phyloP scores from a whole-genome alignment of 2,329 filamentous ascomycete genomes.

The Cylindrodendrum hubeiense region DNA sequence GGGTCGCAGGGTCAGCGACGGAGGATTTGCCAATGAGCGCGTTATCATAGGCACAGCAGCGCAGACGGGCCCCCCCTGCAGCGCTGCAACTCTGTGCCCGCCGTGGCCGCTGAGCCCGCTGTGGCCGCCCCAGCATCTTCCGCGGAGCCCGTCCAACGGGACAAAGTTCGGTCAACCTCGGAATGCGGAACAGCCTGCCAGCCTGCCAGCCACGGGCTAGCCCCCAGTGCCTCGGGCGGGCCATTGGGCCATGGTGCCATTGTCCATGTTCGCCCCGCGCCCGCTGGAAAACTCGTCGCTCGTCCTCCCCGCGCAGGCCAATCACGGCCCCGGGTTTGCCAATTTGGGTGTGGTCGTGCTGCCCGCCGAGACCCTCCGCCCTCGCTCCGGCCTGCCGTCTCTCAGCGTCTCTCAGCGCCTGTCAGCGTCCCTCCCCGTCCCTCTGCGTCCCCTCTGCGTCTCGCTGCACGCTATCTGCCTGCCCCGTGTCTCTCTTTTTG shows the following conservation, averaged over 20 bases:
- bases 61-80: not conserved
- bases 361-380: not conserved
- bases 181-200: slow-evolving; percentile 31
- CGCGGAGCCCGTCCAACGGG: slow-evolving; percentile 14
- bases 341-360: slow-evolving; percentile 37
- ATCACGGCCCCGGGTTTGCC: slow-evolving; percentile 43
- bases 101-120: not conserved
- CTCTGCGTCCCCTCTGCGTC: too few species aligned
- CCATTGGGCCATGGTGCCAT: not conserved
- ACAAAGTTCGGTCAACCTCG: slow-evolving; percentile 42
- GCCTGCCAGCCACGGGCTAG: too few species aligned
- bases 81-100: too few species aligned
- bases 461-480: not conserved
- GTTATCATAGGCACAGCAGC: slow-evolving; percentile 33
- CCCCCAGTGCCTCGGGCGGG: not conserved
- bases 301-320: slow-evolving; percentile 33
- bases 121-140: not conserved
- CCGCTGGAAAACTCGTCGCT: slow-evolving; percentile 20
- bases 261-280: too few species aligned
- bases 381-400: not conserved
- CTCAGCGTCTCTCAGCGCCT: not conserved
- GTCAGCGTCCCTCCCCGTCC: not conserved
- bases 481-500: too few species aligned
- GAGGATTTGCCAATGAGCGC: slow-evolving; percentile 41
- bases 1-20: not conserved